These are phyloP conservation scores for Saprolegnia diclina DNA, from an alignment of 352 stramenopile genomes.

Conservation along the genomic window DNA sequence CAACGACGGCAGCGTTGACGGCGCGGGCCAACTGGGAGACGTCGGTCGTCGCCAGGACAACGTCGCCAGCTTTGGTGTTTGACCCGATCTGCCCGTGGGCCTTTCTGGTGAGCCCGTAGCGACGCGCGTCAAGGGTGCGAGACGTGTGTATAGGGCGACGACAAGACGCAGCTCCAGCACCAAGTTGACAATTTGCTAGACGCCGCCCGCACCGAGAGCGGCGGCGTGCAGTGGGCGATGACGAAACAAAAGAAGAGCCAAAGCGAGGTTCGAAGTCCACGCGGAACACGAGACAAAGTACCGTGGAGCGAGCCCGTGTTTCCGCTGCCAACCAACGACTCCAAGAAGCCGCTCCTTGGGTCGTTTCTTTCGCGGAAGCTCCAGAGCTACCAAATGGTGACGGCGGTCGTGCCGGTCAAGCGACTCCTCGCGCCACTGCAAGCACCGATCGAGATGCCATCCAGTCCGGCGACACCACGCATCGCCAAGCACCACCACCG, in stretches of 20 bases:
- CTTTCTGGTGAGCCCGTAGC: background rate
- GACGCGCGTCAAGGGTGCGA: background rate
- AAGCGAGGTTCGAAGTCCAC: background rate
- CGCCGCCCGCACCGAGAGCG: background rate
- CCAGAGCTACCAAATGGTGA: slow-evolving; percentile 16
- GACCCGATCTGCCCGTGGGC: background rate
- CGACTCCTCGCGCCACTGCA: background rate
- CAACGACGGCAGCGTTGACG: background rate
- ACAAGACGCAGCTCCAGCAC: background rate
- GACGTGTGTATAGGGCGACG: slow-evolving; percentile 2
- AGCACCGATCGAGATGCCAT: background rate
- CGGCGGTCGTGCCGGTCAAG: background rate
- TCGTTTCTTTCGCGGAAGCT: slow-evolving; percentile 23
- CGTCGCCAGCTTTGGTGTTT: background rate
- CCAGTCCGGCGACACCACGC: background rate
- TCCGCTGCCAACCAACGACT: background rate
- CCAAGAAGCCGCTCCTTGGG: slow-evolving; percentile 5
- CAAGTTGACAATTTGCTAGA: background rate
- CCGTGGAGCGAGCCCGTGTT: background rate
- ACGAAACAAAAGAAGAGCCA: background rate
- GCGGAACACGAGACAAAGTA: too few relatives aligned
- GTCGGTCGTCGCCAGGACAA: background rate
- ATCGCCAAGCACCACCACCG: background rate
- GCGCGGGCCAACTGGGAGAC: background rate
- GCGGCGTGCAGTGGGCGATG: background rate